phyloP scores from a whole-genome alignment of 176 grass and related monocot genomes.

The Aegilops sharonensis region DNA sequence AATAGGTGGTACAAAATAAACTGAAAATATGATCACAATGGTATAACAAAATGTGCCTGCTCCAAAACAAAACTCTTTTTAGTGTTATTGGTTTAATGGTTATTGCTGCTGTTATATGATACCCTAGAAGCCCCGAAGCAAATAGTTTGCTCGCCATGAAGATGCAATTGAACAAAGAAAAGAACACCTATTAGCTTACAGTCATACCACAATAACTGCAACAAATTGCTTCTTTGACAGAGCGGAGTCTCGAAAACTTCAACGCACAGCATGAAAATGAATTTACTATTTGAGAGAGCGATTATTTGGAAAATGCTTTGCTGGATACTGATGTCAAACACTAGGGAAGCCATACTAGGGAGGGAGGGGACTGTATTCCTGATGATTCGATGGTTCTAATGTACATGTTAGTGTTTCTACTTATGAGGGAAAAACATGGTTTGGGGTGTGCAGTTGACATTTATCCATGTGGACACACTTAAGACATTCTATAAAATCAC shows the following conservation, averaged over 20 bases:
- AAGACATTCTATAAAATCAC: not conserved
- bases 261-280: not conserved
- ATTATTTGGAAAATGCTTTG: not conserved
- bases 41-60: not conserved
- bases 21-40: not conserved
- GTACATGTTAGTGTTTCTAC: not conserved
- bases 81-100: not conserved
- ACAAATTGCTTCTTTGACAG: not conserved
- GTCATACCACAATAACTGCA: not conserved
- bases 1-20: not conserved
- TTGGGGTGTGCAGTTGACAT: not conserved
- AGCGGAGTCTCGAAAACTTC: not conserved
- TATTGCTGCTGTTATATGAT: constrained; percentile 9
- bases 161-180: not conserved
- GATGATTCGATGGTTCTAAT: not conserved
- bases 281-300: not conserved
- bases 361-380: not conserved
- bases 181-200: constrained; percentile 19
- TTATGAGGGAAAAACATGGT: not conserved
- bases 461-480: no score
- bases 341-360: not conserved
- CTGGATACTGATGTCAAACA: not conserved
- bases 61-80: not conserved
- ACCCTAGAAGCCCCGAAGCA: not conserved
- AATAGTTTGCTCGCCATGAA: not conserved